Percentiles rank a stretch among this genome's conserved stretches.
phyloP scores from a whole-genome alignment of 2,329 filamentous ascomycete species.

The Apiospora rasikravindrae region DNA sequence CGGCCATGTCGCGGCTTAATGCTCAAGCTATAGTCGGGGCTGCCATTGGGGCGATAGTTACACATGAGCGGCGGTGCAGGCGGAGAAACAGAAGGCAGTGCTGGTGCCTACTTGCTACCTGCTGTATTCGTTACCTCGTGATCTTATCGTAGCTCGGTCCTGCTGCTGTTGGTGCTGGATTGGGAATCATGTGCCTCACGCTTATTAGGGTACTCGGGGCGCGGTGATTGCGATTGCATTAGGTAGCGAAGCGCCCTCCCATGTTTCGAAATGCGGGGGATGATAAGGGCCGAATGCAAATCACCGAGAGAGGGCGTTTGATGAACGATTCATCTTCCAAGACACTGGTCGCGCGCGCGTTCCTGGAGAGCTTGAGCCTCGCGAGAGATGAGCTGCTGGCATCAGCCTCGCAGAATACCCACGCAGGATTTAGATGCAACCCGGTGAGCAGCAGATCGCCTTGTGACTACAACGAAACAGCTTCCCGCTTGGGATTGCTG shows the following conservation, averaged over 20 bases:
- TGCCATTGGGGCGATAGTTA: background rate
- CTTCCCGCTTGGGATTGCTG: background rate
- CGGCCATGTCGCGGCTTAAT: conserved; percentile 13
- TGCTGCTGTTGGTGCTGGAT: background rate
- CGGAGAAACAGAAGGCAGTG: background rate
- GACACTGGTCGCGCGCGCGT: background rate
- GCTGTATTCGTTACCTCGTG: background rate
- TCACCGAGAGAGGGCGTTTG: background rate
- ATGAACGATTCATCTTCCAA: conserved; percentile 6
- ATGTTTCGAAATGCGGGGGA: conserved; percentile 10
- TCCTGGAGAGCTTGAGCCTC: background rate
- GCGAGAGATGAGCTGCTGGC: conserved; percentile 1
- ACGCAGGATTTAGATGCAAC: background rate
- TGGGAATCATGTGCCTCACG: background rate
- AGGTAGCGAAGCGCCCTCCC: background rate
- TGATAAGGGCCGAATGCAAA: conserved; percentile 2
- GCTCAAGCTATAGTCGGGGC: background rate
- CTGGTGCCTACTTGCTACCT: background rate
- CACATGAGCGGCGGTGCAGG: background rate
- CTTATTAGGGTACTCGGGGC: background rate
- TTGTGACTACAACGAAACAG: background rate
- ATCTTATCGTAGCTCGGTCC: background rate
- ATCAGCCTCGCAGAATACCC: background rate
- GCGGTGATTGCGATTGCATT: background rate
- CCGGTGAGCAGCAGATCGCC: background rate